Evolutionary conservation across 208 protist genomes (phyloP).

Genomic region (Trichomonas gallinae): DNA sequence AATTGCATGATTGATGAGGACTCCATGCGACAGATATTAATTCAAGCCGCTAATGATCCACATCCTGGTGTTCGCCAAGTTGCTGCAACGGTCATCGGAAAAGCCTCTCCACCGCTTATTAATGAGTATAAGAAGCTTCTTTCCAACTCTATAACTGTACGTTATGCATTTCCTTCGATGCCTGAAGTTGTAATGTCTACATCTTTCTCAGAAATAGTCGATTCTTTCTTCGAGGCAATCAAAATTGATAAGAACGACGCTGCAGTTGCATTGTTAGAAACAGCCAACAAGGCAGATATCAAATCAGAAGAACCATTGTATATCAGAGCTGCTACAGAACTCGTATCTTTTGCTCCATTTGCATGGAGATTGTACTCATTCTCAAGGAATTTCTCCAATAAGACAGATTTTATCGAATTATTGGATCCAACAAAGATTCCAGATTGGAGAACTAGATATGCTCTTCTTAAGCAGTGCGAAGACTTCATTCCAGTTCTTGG

Average conservation of each 20-base stretch:
- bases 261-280: not conserved
- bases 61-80: not conserved
- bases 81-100: not conserved
- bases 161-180: not conserved
- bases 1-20: not conserved
- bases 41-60: not conserved
- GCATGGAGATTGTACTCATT: not conserved
- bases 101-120: not conserved
- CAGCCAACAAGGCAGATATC: not conserved
- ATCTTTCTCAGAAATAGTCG: not conserved
- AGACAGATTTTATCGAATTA: not conserved
- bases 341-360: not conserved
- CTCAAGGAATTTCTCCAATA: not conserved
- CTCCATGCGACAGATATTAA: not conserved
- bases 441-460: not conserved
- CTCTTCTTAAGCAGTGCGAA: not conserved
- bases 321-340: not conserved
- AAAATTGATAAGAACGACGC: not conserved
- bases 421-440: not conserved
- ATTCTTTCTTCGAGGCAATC: not conserved
- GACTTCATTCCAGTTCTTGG: not conserved
- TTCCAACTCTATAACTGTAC: not conserved
- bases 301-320: not conserved
- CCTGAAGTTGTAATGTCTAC: not conserved
- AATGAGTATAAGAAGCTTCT: not conserved